These are phyloP conservation scores for Puccinia novopanici DNA, from an alignment of 1,284 basidiomycete genomes.

Conservation along the genomic window DNA sequence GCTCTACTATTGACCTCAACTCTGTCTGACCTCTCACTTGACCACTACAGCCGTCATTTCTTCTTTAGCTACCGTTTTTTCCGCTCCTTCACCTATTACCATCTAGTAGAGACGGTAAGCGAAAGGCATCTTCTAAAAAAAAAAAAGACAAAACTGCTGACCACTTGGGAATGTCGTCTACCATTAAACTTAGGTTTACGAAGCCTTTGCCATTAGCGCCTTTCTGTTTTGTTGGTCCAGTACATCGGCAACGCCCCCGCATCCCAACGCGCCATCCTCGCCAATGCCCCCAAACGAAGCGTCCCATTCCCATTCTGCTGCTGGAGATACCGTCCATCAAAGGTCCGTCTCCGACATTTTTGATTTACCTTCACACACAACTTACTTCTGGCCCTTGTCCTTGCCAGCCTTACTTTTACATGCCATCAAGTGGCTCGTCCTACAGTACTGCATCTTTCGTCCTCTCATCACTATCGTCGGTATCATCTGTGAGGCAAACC, in stretches of 20 bases:
- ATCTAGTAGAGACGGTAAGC: slow-evolving; percentile 32
- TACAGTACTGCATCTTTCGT: slow-evolving; percentile 46
- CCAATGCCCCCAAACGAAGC: slow-evolving; percentile 33
- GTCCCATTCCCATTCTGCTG: slow-evolving; percentile 48
- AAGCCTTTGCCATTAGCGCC: slow-evolving; percentile 45
- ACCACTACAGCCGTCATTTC: slow-evolving; percentile 69
- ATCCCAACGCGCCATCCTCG: slow-evolving; percentile 18
- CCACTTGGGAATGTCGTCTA: neutral
- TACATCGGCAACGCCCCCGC: slow-evolving; percentile 42
- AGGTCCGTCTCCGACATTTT: slow-evolving; percentile 13
- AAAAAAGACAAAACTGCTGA: neutral
- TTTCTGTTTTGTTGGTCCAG: slow-evolving; percentile 49
- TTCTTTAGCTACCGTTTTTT: slow-evolving; percentile 86
- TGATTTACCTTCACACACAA: neutral
- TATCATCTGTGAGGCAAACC: slow-evolving; percentile 36
- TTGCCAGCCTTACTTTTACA: slow-evolving; percentile 45
- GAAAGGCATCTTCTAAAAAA: neutral
- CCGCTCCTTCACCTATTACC: slow-evolving; percentile 64
- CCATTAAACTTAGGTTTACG: slow-evolving; percentile 22
- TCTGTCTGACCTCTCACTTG: too few species aligned
- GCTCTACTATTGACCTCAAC: neutral
- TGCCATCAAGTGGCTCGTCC: slow-evolving; percentile 43
- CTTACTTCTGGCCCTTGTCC: neutral
- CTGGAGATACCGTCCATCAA: slow-evolving; percentile 48
- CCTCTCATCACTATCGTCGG: slow-evolving; percentile 43